phyloP scores from a whole-genome alignment of 169 alveolate species.

The Babesia divergens region DNA sequence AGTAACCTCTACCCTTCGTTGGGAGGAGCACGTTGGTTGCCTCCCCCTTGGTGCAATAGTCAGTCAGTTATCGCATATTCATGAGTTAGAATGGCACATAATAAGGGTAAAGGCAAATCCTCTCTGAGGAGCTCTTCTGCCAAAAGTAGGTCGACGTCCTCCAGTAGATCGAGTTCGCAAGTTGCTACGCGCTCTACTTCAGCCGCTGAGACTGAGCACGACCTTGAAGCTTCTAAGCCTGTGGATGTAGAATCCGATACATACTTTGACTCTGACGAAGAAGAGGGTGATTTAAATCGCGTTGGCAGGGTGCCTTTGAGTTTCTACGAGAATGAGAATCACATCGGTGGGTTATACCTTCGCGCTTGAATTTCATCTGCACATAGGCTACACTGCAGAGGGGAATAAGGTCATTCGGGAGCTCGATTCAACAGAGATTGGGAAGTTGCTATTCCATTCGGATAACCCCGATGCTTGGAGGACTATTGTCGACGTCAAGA shows the following conservation, averaged over 20 bases:
- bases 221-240: neutral
- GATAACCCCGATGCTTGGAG: constrained; percentile 67
- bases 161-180: constrained; percentile 45
- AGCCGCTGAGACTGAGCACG: neutral
- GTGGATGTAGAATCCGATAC: constrained; percentile 32
- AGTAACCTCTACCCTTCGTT: too few species aligned
- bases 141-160: constrained; percentile 2
- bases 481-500: constrained; percentile 48
- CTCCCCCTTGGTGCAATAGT: too few species aligned
- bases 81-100: neutral
- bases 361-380: neutral
- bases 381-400: constrained; percentile 56
- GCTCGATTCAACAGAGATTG: constrained; percentile 59
- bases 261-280: constrained; percentile 60
- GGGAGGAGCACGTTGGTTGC: too few species aligned
- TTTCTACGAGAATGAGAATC: constrained; percentile 61
- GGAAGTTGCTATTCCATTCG: constrained; percentile 53
- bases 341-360: constrained; percentile 30
- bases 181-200: neutral
- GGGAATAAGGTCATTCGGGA: constrained; percentile 55
- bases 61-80: constrained; percentile 1
- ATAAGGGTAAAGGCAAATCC: neutral
- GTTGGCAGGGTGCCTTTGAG: constrained; percentile 51
- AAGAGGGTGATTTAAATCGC: constrained; percentile 54
- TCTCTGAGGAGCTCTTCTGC: neutral